Conservation (phyloP, 2,329 filamentous ascomycete genomes). For the Fusarium keratoplasticum region DNA sequence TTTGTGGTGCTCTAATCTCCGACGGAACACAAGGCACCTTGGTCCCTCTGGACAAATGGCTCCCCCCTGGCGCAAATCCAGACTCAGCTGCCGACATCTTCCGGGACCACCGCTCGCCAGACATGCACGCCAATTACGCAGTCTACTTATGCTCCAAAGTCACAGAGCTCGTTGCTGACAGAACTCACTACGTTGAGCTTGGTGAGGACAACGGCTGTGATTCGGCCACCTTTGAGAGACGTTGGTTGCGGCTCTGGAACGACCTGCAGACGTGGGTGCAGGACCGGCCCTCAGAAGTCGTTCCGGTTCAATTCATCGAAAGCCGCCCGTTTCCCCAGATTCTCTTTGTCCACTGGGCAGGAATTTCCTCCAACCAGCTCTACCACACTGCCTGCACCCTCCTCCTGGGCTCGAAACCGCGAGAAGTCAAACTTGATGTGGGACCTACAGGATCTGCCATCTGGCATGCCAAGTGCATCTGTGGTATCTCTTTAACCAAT, state of each 20-base stretch:
- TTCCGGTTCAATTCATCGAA: slow-evolving; percentile 57
- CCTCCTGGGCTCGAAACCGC: slow-evolving; percentile 59
- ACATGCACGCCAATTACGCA: slow-evolving; percentile 70
- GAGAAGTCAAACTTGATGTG: slow-evolving; percentile 37
- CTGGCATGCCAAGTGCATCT: slow-evolving; percentile 68
- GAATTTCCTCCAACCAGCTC: slow-evolving; percentile 68
- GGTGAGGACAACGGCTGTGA: slow-evolving; percentile 59
- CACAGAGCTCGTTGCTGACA: slow-evolving; percentile 62
- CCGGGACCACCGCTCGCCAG: slow-evolving; percentile 50
- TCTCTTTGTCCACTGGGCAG: slow-evolving; percentile 64
- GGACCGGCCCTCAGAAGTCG: slow-evolving; percentile 59
- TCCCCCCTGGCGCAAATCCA: slow-evolving; percentile 53
- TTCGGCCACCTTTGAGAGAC: slow-evolving; percentile 52
- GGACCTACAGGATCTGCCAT: slow-evolving; percentile 54
- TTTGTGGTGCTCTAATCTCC: slow-evolving; percentile 68
- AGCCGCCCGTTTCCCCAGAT: slow-evolving; percentile 62
- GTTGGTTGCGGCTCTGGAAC: slow-evolving; percentile 62
- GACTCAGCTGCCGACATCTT: slow-evolving; percentile 53
- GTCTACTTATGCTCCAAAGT: slow-evolving; percentile 67
- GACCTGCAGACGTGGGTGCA: slow-evolving; percentile 62
- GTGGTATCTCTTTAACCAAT: slow-evolving; percentile 67
- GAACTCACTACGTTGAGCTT: slow-evolving; percentile 61
- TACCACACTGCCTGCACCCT: slow-evolving; percentile 68
- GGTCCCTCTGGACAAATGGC: slow-evolving; percentile 61
- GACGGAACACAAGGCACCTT: slow-evolving; percentile 63